Base-by-base conservation (phyloP, 208 protist species). In the Crithidia mellificae region DNA sequence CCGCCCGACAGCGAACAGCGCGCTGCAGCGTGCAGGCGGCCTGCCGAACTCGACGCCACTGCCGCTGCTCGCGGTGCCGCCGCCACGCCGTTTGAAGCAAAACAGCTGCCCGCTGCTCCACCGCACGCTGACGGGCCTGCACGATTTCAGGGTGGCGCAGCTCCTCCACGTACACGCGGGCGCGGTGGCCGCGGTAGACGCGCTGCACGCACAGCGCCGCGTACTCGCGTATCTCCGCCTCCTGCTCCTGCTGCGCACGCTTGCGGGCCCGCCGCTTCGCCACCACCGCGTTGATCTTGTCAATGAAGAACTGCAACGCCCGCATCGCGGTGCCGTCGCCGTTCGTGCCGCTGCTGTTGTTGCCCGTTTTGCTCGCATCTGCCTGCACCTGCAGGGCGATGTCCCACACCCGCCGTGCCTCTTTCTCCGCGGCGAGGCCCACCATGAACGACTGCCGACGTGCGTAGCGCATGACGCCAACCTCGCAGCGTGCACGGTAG, bases 161-260 rank as follows among this genome's bases (percentile, higher is more conserved):
- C 27, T 70, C 77, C n/a, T 38, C 27, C 32, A 77, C 68, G 17
- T 61, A 58, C 4, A 52, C 49, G 4, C 89, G 77, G 17, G 58
- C 78, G 20, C 67, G 62, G 55, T 91, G 74, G 20, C 86, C 86
- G 47, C 84, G 85, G 46, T 76, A 85, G 19, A 93, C 49, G 14
- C 83, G 79, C 50, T 90, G 84, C 27, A 96, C 90, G 20, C 54
- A 57, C 14, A 66, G 62, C 6, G 86, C 91, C 0, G 86, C 84
- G 38, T 69, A 91, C 30, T 65, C 38, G 25, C 64, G 43, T 25
- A 74, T 50, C 61, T 87, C 78, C 5, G 24, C 63, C 38, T 73
- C 55, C 51, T 76, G 71, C 22, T 63, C 51, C 52, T 72, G 62
- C 44, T 64, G 47, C 20, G 36, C 62, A 6, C 30, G 15, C 46